Conservation (phyloP, 306 rosid species). For the Herpetospermum pedunculosum region DNA sequence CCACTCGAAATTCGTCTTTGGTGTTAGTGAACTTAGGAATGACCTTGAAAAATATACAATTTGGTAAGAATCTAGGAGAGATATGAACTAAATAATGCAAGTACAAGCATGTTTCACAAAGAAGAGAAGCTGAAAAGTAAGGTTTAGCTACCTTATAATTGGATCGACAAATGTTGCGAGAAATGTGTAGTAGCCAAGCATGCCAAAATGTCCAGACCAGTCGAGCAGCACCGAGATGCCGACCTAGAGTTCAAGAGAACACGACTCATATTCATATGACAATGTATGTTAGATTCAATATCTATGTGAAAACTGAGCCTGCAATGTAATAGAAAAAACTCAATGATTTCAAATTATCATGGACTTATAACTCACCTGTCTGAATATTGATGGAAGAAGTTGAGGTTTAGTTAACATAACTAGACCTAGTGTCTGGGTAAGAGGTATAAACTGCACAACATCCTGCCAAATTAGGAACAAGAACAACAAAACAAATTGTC, state of each 20-base stretch:
- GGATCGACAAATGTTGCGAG: constrained; percentile 67
- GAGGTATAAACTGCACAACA: constrained; percentile 90
- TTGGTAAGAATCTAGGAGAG: constrained; percentile 5
- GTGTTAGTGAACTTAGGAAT: constrained; percentile 35
- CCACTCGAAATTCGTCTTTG: constrained; percentile 56
- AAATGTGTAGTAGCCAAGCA: constrained; percentile 71
- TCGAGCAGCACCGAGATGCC: constrained; percentile 78
- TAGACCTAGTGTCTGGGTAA: constrained; percentile 77
- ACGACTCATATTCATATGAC: background rate
- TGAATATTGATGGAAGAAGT: constrained; percentile 77
- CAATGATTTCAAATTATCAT: background rate
- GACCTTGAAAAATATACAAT: constrained; percentile 34
- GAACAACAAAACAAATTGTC: background rate
- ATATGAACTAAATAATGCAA: background rate
- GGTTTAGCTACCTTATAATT: constrained; percentile 50
- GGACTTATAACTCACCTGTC: constrained; percentile 45
- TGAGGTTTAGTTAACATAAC: constrained; percentile 83
- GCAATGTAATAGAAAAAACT: background rate
- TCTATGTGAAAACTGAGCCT: background rate
- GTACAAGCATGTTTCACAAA: background rate
- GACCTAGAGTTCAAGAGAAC: constrained; percentile 37
- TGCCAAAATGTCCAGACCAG: constrained; percentile 71
- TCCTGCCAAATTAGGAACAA: constrained; percentile 37
- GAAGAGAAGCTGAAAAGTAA: background rate
- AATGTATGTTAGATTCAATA: background rate